Evolutionary conservation across 1,284 basidiomycete species (phyloP), one percentile per base, ranked within the genome.

Genomic region (Sutorius eximius): DNA sequence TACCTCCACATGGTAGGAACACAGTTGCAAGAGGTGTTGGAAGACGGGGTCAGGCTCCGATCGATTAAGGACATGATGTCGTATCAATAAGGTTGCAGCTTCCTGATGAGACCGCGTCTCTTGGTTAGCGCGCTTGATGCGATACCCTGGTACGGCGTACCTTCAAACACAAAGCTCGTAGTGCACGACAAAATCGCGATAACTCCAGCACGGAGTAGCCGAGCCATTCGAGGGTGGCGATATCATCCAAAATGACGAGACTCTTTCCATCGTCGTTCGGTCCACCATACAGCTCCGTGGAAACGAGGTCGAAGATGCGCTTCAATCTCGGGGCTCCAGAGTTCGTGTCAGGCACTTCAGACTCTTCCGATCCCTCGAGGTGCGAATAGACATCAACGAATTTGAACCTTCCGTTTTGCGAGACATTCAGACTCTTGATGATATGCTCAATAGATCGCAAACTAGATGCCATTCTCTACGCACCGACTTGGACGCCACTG

Each of bases 1-100:
- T 0, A 90, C 83, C 59, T 91, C 88, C 9, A 89, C 58, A 61
- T 89, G 86, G 57, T 85, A 84, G 2, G 81, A 74, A 59, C 79
- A 85, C 8, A 85, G 65, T 52, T 86, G 81, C 22, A 83, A 69
- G 15, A 89, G 71, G 36, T 75, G 69, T 32, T 78, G 77, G 48
- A 86, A 77, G 6, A 88, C 66, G 33, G 82, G 77, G 59, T 88
- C 86, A 1, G 80, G 77, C 48, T 83, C 80, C 41, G 76, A 76
- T 22, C 79, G 75, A 3, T 76, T 75, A 12, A 82, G 66, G 45
- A 81, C 69, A 59, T 90, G 87, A 60, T 87, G 82, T 45, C 86
- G 79, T 47, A 89, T 70, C 45, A 88, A 61, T 3, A 90, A 67
- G 2, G 80, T 78, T 5, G 79, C 75, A 13, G 77, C 71, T 11